Conservation (phyloP, 2,329 filamentous ascomycete genomes). For the Botrytis deweyae region DNA sequence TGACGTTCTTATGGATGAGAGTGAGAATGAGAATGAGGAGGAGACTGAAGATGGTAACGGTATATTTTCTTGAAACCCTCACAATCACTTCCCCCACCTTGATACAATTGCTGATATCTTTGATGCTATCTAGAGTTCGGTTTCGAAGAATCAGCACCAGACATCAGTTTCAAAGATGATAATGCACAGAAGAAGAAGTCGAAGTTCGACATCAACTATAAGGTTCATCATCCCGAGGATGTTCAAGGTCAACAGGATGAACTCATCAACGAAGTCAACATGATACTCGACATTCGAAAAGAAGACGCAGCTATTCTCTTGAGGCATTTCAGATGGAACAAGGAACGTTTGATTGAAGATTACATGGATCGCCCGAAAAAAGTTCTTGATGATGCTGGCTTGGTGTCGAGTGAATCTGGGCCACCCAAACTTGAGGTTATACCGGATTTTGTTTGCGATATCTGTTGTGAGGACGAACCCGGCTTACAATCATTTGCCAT, state of each 20-base stretch:
- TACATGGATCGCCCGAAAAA: slow-evolving; percentile 89
- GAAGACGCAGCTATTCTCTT: slow-evolving; percentile 90
- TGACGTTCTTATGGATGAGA: slow-evolving; percentile 71
- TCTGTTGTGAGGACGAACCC: slow-evolving; percentile 87
- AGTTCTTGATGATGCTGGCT: slow-evolving; percentile 79
- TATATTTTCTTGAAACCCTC: not conserved
- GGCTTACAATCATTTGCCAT: slow-evolving; percentile 83
- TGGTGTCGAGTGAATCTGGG: slow-evolving; percentile 63
- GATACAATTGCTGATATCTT: slow-evolving; percentile 19
- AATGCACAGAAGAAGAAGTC: slow-evolving; percentile 70
- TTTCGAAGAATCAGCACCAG: slow-evolving; percentile 51
- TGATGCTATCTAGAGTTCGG: slow-evolving; percentile 37
- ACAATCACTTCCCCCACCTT: slow-evolving; percentile 14
- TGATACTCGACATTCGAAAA: slow-evolving; percentile 83
- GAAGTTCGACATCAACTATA: slow-evolving; percentile 82
- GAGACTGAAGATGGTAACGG: slow-evolving; percentile 43
- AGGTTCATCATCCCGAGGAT: slow-evolving; percentile 74
- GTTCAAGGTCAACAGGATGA: slow-evolving; percentile 83
- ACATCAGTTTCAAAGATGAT: slow-evolving; percentile 56
- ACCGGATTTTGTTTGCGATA: slow-evolving; percentile 83
- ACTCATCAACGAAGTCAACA: slow-evolving; percentile 86
- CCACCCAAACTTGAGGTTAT: slow-evolving; percentile 69
- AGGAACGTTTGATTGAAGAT: slow-evolving; percentile 88
- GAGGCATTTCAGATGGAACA: slow-evolving; percentile 91
- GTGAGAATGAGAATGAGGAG: slow-evolving; percentile 80